A percentile compares a stretch with the other conserved stretches of the same genome.
These are phyloP conservation scores for Cryphonectria radicalis DNA, from an alignment of 2,329 filamentous ascomycete genomes.

Conservation along the genomic window DNA sequence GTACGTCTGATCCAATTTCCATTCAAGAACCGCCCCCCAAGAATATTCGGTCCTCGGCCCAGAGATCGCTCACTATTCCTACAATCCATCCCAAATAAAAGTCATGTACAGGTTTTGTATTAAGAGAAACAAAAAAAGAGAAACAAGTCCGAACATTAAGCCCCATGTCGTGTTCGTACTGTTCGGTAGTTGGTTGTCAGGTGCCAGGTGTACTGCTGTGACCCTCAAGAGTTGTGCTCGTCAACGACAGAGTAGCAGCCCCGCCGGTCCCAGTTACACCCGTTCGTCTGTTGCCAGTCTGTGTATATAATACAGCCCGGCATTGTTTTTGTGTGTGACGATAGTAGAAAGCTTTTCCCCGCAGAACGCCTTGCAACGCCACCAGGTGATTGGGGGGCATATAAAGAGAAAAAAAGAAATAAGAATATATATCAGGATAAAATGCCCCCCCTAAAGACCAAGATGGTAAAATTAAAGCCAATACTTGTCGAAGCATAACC, in stretches of 20 bases:
- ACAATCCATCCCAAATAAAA: neutral
- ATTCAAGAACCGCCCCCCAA: neutral
- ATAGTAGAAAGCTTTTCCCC: slow-evolving; percentile 11
- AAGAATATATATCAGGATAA: slow-evolving; percentile 18
- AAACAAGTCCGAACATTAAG: neutral
- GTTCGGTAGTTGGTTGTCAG: neutral
- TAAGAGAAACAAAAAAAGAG: neutral
- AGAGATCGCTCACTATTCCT: neutral
- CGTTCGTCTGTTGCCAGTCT: slow-evolving; percentile 4
- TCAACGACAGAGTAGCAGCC: neutral
- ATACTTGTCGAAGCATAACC: slow-evolving; percentile 21
- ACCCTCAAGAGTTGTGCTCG: neutral
- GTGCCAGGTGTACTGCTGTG: slow-evolving; percentile 5
- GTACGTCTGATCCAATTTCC: neutral
- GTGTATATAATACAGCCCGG: slow-evolving; percentile 6
- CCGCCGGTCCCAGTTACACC: no score
- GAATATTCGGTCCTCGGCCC: neutral
- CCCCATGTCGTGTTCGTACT: slow-evolving; percentile 7
- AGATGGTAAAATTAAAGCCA: slow-evolving; percentile 24
- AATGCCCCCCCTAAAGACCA: slow-evolving; percentile 13
- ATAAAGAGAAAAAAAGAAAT: neutral
- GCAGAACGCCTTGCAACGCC: slow-evolving; percentile 21
- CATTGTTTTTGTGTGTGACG: slow-evolving; percentile 6
- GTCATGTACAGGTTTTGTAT: neutral
- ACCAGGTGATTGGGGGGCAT: slow-evolving; percentile 11